These are phyloP conservation scores for Aspergillus nanangensis DNA, from an alignment of 495 filamentous ascomycete species.

Conservation along the genomic window DNA sequence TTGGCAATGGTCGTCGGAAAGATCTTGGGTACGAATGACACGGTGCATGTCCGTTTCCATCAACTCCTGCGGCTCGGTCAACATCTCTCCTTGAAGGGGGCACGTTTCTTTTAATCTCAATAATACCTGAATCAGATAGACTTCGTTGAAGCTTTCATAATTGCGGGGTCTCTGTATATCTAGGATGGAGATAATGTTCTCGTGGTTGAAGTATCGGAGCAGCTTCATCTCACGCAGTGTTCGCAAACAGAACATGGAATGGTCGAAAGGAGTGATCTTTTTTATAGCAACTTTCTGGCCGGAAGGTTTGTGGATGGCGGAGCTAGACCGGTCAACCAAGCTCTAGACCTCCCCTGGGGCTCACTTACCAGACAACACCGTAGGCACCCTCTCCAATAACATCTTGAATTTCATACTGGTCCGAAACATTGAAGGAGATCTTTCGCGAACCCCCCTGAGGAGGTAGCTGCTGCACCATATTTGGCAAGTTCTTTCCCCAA, in stretches of 20 bases:
- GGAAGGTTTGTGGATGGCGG: slow-evolving; percentile 96
- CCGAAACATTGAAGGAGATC: slow-evolving; percentile 99
- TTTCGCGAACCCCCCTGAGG: slow-evolving; percentile 69
- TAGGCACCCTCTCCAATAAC: slow-evolving; percentile 99
- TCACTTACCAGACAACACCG: slow-evolving; percentile 91
- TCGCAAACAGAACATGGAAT: slow-evolving; percentile 98
- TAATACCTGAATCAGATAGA: slow-evolving; percentile 94
- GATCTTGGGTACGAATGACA: slow-evolving; percentile 96
- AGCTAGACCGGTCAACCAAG: slow-evolving; percentile 52
- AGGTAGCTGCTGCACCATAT: slow-evolving; percentile 46
- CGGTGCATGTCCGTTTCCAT: slow-evolving; percentile 99
- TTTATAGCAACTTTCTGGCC: slow-evolving; percentile 99
- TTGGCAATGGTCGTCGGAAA: slow-evolving; percentile 98
- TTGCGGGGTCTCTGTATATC: slow-evolving; percentile 97
- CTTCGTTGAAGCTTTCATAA: slow-evolving; percentile 95
- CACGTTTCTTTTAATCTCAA: background rate
- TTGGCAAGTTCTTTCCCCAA: slow-evolving; percentile 7
- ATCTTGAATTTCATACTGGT: slow-evolving; percentile 99
- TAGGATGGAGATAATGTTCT: slow-evolving; percentile 99
- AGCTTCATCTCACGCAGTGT: slow-evolving; percentile 99
- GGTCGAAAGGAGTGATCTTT: slow-evolving; percentile 99
- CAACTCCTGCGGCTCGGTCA: slow-evolving; percentile 62
- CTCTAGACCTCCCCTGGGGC: background rate
- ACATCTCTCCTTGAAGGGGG: no score
- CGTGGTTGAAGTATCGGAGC: slow-evolving; percentile 98